Evolutionary conservation across 1,284 basidiomycete species (phyloP).

Genomic region (Ustilago tritici): DNA sequence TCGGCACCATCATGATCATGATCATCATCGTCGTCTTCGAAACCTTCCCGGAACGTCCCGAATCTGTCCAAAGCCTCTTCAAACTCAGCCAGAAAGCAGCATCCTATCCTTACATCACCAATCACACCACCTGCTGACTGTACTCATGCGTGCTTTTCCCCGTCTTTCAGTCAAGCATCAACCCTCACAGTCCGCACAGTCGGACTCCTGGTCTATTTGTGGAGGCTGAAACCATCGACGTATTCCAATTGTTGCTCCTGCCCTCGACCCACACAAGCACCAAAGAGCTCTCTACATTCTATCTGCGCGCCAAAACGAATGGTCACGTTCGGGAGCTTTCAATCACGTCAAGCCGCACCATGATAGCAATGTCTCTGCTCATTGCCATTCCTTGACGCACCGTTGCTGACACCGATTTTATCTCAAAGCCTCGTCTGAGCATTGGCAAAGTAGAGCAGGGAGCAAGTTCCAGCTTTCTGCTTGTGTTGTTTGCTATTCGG

Average conservation of each 20-base stretch:
- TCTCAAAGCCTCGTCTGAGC: not conserved
- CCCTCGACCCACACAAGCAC: not conserved
- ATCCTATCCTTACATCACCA: not conserved
- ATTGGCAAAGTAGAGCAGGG: not conserved
- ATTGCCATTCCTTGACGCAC: not conserved
- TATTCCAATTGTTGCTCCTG: not conserved
- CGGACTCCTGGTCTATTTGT: not conserved
- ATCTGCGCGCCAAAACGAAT: not conserved
- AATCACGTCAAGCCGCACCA: too few species aligned
- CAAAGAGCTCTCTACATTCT: not conserved
- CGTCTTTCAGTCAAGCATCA: not conserved
- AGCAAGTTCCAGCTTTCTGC: not conserved
- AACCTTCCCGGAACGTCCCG: not conserved
- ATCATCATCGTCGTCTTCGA: not conserved
- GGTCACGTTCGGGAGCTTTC: not conserved
- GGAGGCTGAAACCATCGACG: constrained; percentile 2
- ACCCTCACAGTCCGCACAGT: not conserved
- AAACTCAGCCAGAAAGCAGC: not conserved
- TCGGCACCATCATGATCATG: not conserved
- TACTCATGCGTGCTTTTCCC: not conserved
- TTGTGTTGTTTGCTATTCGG: not conserved
- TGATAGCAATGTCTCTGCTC: too few species aligned
- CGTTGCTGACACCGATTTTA: not conserved
- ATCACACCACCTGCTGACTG: not conserved
- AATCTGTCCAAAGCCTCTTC: not conserved